These are phyloP conservation scores for Crithidia brevicula DNA, from an alignment of 208 protist species.

Conservation along the genomic window DNA sequence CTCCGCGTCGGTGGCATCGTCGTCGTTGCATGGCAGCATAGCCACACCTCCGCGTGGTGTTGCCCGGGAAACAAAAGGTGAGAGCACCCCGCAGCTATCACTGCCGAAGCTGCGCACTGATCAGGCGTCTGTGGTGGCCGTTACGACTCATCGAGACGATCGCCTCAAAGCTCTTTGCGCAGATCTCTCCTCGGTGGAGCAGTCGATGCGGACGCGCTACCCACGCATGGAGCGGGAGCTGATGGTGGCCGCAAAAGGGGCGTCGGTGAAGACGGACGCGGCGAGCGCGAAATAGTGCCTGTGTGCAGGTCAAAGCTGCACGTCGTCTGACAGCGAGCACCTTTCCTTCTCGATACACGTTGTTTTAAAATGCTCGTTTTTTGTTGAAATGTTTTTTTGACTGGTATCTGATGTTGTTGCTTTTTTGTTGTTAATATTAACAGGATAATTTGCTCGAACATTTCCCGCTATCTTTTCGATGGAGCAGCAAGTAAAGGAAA, in stretches of 20 bases:
- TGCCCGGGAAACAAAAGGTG: background rate
- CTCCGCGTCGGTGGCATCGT: conserved; percentile 3
- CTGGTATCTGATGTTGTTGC: too few relatives aligned
- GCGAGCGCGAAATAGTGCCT: too few relatives aligned
- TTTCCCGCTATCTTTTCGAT: too few relatives aligned
- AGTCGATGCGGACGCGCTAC: conserved; percentile 12
- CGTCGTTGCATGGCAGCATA: background rate
- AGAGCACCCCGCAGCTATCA: background rate
- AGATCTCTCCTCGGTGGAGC: conserved; percentile 8
- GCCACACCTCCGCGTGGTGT: background rate
- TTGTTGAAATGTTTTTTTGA: too few relatives aligned
- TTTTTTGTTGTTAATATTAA: too few relatives aligned
- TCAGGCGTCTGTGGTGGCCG: conserved; percentile 5
- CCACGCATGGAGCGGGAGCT: conserved; percentile 23
- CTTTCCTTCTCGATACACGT: too few relatives aligned
- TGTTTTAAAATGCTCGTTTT: too few relatives aligned
- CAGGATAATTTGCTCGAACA: too few relatives aligned
- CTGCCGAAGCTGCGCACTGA: background rate
- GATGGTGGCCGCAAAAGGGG: background rate
- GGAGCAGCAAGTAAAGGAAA: too few relatives aligned
- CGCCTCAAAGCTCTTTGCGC: background rate
- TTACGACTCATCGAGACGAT: background rate
- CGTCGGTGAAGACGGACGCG: background rate
- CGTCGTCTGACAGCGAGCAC: too few relatives aligned
- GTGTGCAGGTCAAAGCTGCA: too few relatives aligned